phyloP scores from a whole-genome alignment of 768 basidiomycete species.

The Mycena chlorophos region DNA sequence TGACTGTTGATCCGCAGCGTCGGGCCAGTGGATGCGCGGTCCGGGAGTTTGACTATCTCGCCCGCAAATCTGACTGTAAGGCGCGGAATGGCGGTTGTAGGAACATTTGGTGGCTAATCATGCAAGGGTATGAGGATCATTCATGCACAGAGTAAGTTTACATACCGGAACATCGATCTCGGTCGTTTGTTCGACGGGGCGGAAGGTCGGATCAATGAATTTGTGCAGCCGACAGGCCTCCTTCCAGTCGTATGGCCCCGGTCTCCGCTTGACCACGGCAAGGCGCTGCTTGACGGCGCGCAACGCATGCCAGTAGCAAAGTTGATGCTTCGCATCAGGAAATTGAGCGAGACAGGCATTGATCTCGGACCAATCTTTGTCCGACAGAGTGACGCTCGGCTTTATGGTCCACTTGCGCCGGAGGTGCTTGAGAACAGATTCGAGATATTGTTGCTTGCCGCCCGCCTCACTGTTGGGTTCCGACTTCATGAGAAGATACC shows the following conservation, averaged over 20 bases:
- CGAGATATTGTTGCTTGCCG: slow-evolving; percentile 25
- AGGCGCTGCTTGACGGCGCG: slow-evolving; percentile 31
- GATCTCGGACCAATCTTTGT: slow-evolving; percentile 38
- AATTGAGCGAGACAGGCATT: slow-evolving; percentile 29
- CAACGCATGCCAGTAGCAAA: slow-evolving; percentile 40
- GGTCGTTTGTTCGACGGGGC: slow-evolving; percentile 27
- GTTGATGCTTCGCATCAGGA: slow-evolving; percentile 36
- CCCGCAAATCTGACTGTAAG: background rate
- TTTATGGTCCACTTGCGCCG: slow-evolving; percentile 21
- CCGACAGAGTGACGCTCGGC: slow-evolving; percentile 30
- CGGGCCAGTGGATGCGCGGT: background rate
- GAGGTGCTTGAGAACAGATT: slow-evolving; percentile 26
- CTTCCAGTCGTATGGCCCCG: slow-evolving; percentile 29
- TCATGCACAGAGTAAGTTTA: background rate
- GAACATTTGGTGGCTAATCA: background rate
- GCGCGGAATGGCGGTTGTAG: background rate
- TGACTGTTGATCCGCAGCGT: background rate
- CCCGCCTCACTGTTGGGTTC: slow-evolving; percentile 1
- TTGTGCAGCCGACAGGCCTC: slow-evolving; percentile 26
- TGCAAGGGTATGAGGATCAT: background rate
- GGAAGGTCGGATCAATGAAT: slow-evolving; percentile 28
- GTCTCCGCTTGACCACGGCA: slow-evolving; percentile 25
- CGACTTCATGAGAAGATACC: slow-evolving; percentile 27
- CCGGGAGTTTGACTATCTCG: background rate
- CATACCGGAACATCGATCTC: slow-evolving; percentile 8